Evolutionary conservation across 2,329 filamentous ascomycete species (phyloP), one percentile per base, ranked within the genome.

Genomic region (Talaromyces sp.): DNA sequence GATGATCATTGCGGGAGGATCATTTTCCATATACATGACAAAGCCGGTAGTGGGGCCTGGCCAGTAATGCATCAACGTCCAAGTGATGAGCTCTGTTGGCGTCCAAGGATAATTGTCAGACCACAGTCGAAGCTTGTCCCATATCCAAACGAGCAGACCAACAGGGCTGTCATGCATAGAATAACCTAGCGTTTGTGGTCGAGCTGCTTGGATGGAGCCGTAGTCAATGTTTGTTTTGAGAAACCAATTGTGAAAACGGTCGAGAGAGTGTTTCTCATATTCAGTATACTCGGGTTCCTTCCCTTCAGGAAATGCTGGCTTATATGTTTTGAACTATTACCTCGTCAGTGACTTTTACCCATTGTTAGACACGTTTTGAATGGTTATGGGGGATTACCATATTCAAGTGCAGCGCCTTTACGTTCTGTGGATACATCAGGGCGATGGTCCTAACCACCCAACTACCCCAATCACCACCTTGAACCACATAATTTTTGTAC

Each of bases 1-100:
- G 54, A 61, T 24, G 58, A 62, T 46, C 55, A 35, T n/a, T 24
- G 54, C 54, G 6, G 54, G 54, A 12, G 54, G 54, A 12, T 4
- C 3, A 21, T 56, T 56, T 24, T 67, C 60, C 26, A 61, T 65
- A 54, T 68, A 68, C 56, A 67, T 48, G 2, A 48, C 35, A 21
- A 67, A 63, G 0, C 57, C 58, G 17, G 57, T 62, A 24, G 62
- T 64, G 0, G 66, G 66, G 17, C 66, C 65, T 31, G 57, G 51
- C 54, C 69, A 62, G 62, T 64, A 70, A 53, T 71, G 67, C 62
- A 71, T 68, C 63, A 70, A 64, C 10, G 68, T 70, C 66, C 67
- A 66, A 4, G 67, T 70, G 43, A 71, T 66, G 11, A 70, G 53
- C 35, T 67, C 62, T 3, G 64, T 58, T 21, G 64, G 60, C 12